Evolutionary conservation across 192 early-diverging fungal species (phyloP).

Genomic region (Funneliformis mosseae): DNA sequence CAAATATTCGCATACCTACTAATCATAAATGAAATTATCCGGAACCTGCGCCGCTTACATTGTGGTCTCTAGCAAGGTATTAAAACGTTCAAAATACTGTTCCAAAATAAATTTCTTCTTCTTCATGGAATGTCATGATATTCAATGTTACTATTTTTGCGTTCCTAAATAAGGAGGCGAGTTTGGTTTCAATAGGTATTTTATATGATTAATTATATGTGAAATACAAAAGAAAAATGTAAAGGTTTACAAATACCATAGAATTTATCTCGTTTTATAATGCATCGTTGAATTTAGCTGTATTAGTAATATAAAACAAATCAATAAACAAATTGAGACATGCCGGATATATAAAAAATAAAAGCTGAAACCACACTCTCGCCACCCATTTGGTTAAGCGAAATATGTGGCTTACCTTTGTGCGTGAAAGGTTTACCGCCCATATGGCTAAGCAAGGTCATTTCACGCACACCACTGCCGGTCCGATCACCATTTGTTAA

Average conservation of each 20-base stretch:
- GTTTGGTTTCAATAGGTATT: slow-evolving; percentile 21
- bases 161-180: slow-evolving; percentile 19
- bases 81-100: slow-evolving; percentile 2
- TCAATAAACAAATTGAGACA: neutral
- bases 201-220: slow-evolving; percentile 26
- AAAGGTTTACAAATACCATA: neutral
- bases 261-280: neutral
- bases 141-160: neutral
- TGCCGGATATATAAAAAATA: slow-evolving; percentile 1
- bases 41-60: neutral
- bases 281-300: neutral
- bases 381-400: slow-evolving; percentile 20
- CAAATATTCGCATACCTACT: slow-evolving; percentile 3
- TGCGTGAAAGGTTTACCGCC: slow-evolving; percentile 31
- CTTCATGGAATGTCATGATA: neutral
- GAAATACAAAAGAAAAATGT: slow-evolving; percentile 14
- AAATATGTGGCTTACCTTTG: slow-evolving; percentile 38
- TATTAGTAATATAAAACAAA: neutral
- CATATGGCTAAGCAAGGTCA: slow-evolving; percentile 33
- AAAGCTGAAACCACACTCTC: slow-evolving; percentile 13
- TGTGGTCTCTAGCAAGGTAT: neutral
- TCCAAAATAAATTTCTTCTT: slow-evolving; percentile 7
- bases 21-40: neutral
- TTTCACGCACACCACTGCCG: slow-evolving; percentile 28
- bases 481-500: slow-evolving; percentile 32